Base-by-base conservation (phyloP, 441 rosid species). In the Populus hybrid region DNA sequence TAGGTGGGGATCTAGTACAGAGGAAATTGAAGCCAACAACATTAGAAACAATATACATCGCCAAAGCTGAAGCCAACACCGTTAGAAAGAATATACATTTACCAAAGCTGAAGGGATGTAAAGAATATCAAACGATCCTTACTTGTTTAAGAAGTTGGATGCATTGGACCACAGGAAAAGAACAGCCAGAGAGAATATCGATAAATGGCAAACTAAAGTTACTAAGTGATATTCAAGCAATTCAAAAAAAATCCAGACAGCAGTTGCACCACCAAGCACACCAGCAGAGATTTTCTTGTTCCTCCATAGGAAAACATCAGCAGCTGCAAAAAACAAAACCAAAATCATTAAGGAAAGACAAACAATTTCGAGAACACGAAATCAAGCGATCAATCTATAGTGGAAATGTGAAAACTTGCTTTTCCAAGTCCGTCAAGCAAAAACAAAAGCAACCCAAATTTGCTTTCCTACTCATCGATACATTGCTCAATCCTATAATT, bases 231-330 rank as follows among this genome's bases (percentile, higher is more conserved):
- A 94, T 75, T 92, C 95, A 14, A 93, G 84, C 79, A 87, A 79
- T 86, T 96, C 98, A 71, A 96, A 92, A n/a, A 96, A 83, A 87
- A 88, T 84, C 97, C 97, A 95, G 0, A 87, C 78, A 6, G 82
- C 84, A 6, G 99, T 94, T 23, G 93, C 97, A 26, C 84, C 92
- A 72, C 95, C 97, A 38, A 95, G 87, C 3, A 87, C 95, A 61
- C 92, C 95, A 12, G 83, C 95, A 1, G 99, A 95, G 50, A 90
- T 77, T 92, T 95, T 95, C 86, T 93, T 95, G 87, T 93, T 89
- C 94, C 95, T 94, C 99, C 99, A 95, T 0, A 95, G 90, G 81
- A 95, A 90, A 74, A 95, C 81, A 78, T 95, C 96, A 1, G 99
- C 98, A 76, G 95, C 99, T 95, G 36, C 61, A 46, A 67, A 61